Base-by-base conservation (phyloP, 2,329 filamentous ascomycete genomes). In the Colletotrichum lini region DNA sequence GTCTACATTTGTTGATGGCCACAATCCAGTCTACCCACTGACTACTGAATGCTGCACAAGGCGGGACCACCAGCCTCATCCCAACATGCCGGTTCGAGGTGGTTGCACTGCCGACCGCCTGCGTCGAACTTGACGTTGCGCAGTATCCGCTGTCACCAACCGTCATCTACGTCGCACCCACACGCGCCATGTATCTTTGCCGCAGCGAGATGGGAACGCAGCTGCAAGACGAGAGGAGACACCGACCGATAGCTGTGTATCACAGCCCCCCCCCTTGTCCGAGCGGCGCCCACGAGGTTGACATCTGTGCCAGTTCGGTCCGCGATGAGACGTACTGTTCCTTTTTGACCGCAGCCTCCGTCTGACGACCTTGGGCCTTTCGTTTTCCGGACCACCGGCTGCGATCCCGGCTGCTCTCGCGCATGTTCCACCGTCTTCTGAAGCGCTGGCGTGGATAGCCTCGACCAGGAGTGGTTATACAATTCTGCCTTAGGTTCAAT, bases 51-150 rank as follows among this genome's bases (percentile, higher is more conserved):
- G 21, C 35, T 70, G 57, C 35, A 70, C 21, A 21, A 13, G n/a
- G 26, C 12, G 56, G 30, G 35, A 61, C 57, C 57, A 8, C 67
- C 49, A 50, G 49, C 45, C 54, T 26, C 35, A 67, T 70, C 63
- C 63, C 67, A 38, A 50, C 57, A 44, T 45, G 50, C 59, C 62
- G 67, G 67, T 61, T 65, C 57, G 35, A 67, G 57, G 67, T 62
- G 67, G 56, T 67, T 44, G 53, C 67, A 67, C 63, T 35, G 56
- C 59, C 30, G 38, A 61, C 35, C 63, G 23, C 42, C 61, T 45
- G 50, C 50, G 56, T 70, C 47, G 42, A 50, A 42, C 64, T 65
- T 61, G 63, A 56, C 45, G 45, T 50, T 35, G 56, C 56, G 42
- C 44, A 64, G 63, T 56, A 61, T 56, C 67, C 56, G 67, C 56